Conservation (phyloP, 345 rosid species). For the Arabidopsis suecica region DNA sequence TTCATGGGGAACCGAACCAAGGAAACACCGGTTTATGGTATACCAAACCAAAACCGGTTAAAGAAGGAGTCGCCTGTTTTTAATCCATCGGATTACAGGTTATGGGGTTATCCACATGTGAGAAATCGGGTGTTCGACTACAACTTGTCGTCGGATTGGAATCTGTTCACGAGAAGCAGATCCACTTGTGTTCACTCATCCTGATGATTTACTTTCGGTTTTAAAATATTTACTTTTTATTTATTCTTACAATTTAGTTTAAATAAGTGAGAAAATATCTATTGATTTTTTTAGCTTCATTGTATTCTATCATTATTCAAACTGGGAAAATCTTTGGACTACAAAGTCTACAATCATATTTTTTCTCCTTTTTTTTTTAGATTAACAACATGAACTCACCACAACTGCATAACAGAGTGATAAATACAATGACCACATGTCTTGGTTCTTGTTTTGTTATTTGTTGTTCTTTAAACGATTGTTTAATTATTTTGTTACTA, state of each 20-base stretch:
- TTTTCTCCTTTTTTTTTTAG: not conserved
- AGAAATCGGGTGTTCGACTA: slow-evolving; percentile 59
- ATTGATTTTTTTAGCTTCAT: not conserved
- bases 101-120: slow-evolving; percentile 77
- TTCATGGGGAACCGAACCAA: slow-evolving; percentile 41
- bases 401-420: too few relatives aligned
- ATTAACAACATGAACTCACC: not conserved
- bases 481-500: too few relatives aligned
- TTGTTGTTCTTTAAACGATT: too few relatives aligned
- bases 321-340: not conserved
- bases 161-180: slow-evolving; percentile 51
- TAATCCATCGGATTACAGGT: slow-evolving; percentile 61
- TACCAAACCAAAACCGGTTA: slow-evolving; percentile 6
- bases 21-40: slow-evolving; percentile 27
- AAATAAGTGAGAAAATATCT: slow-evolving; percentile 14
- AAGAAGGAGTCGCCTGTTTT: slow-evolving; percentile 71
- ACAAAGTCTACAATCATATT: not conserved
- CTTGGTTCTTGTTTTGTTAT: too few relatives aligned
- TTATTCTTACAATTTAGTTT: not conserved
- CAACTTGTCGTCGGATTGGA: slow-evolving; percentile 49
- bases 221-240: not conserved
- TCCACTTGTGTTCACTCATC: slow-evolving; percentile 63
- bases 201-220: slow-evolving; percentile 24
- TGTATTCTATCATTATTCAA: slow-evolving; percentile 12
- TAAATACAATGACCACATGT: too few relatives aligned